Base-by-base conservation (phyloP, 768 basidiomycete genomes). In the Tylopilus sp. region DNA sequence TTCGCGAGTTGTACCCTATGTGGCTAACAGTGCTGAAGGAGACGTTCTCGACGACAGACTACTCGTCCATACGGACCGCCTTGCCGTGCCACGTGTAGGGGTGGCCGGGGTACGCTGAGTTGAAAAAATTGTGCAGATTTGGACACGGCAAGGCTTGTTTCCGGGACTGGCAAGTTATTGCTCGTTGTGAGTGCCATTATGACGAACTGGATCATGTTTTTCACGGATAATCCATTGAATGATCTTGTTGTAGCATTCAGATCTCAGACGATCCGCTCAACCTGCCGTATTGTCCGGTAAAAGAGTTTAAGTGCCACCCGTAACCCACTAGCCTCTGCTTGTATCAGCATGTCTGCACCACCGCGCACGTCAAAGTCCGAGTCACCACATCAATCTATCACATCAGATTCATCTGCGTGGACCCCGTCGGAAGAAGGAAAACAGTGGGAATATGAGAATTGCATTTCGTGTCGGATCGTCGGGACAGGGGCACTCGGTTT, bases 401-500 rank as follows among this genome's bases (percentile, higher is more conserved):
- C 55, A 26, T 31, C 51, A 10, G 52, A 49, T n/a, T 3, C 53
- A 10, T 2, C 58, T 13, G 2, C 58, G 21, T 36, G 21, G 47
- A 37, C 29, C 1, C 46, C 47, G 1, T 34, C 52, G 14, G 59
- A 53, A 33, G 59, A 57, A 7, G 48, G 25, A 26, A 48, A 54
- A n/a, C 36, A 48, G 1, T 25, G 54, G 63, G 54, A 57, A 13
- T 60, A 71, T 57, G 67, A 75, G 43, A 84, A 89, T 37, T 90
- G 87, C 55, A 61, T 87, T n/a, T 76, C 84, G 1, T 90, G 89
- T 65, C 80, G 81, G 37, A 71, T 89, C 49, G 78, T 87, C 36
- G 87, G 87, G 19, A 79, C 86, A 0, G 82, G 74, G 28, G 81
- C 84, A 2, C 76, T 89, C 6, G 80, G 76, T 21, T 78, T 78